Percentiles rank a stretch among this genome's conserved stretches.
Evolutionary conservation across 2,329 filamentous ascomycete species (phyloP).

Genomic region (Rhexocercosporidium sp.): DNA sequence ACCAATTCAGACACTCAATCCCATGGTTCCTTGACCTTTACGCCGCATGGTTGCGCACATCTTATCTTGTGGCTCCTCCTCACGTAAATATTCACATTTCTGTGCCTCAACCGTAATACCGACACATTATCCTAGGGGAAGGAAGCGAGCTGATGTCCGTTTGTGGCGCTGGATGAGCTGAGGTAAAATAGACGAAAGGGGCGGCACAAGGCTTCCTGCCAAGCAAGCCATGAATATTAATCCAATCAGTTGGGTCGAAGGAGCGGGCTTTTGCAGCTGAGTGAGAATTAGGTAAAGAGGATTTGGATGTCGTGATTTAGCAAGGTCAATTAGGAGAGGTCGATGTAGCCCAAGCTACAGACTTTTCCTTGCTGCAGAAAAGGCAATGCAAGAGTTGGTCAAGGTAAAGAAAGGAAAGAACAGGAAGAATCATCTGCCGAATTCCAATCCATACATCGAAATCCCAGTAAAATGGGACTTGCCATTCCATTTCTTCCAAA

Average conservation of each 20-base stretch:
- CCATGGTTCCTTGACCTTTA: not conserved
- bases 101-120: not conserved
- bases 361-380: slow-evolving; percentile 1
- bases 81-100: not conserved
- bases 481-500: not conserved
- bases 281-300: slow-evolving; percentile 16
- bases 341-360: not conserved
- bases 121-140: not conserved
- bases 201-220: not conserved
- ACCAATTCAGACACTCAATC: not conserved
- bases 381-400: not conserved
- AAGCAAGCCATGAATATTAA: not conserved
- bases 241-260: not conserved
- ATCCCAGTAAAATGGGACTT: not conserved
- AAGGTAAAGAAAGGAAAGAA: not conserved
- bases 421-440: not conserved
- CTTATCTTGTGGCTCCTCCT: not conserved
- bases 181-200: slow-evolving; percentile 12
- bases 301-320: not conserved
- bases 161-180: not conserved
- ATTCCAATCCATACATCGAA: not conserved
- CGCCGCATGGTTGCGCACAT: not conserved
- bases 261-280: slow-evolving; percentile 9
- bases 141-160: slow-evolving; percentile 10
- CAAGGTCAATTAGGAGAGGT: not conserved